Evolutionary conservation across 495 filamentous ascomycete genomes (phyloP).

Genomic region (Lasiosphaeriaceae sp.): DNA sequence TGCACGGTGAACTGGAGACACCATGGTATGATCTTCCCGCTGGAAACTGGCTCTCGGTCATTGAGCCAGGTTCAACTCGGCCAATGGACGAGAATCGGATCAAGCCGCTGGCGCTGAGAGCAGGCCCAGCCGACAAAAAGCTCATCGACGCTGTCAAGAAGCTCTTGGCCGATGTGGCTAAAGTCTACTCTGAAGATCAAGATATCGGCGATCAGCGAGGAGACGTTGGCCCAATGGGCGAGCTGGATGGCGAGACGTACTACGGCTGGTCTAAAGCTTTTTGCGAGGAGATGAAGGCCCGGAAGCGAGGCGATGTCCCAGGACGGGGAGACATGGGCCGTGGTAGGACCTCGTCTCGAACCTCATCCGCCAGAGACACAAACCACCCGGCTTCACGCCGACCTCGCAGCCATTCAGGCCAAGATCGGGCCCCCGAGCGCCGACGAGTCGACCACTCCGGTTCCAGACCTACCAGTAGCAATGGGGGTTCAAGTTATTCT

Average conservation of each 20-base stretch:
- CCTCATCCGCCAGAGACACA: no score
- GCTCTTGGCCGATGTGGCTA: conserved; percentile 64
- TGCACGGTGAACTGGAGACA: conserved; percentile 70
- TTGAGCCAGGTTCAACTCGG: conserved; percentile 68
- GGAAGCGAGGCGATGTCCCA: conserved; percentile 35
- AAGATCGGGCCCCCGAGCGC: no score
- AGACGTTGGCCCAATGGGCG: conserved; percentile 73
- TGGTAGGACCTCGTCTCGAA: conserved; percentile 33
- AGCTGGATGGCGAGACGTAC: conserved; percentile 67
- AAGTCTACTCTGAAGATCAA: conserved; percentile 50
- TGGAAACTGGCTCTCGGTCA: conserved; percentile 72
- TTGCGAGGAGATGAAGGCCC: conserved; percentile 75
- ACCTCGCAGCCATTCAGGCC: no score
- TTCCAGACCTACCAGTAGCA: no score
- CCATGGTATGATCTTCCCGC: conserved; percentile 85
- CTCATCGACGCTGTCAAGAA: conserved; percentile 62
- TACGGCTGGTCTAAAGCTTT: conserved; percentile 84
- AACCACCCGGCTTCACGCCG: no score
- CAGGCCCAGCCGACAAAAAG: conserved; percentile 67
- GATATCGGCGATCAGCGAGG: conserved; percentile 26
- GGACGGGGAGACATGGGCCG: conserved; percentile 17
- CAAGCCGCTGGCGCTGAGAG: conserved; percentile 67
- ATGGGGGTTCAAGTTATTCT: no score
- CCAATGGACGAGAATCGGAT: conserved; percentile 69
- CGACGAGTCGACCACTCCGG: no score